phyloP scores from a whole-genome alignment of 2,329 filamentous ascomycete genomes.

The Fusarium sp. region DNA sequence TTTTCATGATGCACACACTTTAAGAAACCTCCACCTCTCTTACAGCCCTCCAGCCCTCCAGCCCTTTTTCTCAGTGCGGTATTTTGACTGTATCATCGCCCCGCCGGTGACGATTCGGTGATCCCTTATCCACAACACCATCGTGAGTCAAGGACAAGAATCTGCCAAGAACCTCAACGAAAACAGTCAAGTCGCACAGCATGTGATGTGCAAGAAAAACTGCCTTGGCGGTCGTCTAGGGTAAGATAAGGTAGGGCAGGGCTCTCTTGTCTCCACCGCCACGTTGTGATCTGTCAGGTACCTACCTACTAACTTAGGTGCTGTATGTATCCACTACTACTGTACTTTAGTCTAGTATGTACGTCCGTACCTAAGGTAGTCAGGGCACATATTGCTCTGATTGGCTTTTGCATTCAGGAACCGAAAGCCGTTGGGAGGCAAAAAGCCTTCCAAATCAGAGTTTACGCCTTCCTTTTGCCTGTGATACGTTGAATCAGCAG shows the following conservation, averaged over 20 bases:
- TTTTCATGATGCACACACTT: slow-evolving; percentile 35
- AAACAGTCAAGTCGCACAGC: slow-evolving; percentile 5
- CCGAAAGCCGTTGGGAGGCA: slow-evolving; percentile 31
- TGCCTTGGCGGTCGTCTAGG: slow-evolving; percentile 15
- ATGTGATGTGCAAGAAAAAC: slow-evolving; percentile 7
- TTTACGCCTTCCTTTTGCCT: slow-evolving; percentile 31
- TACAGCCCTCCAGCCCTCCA: slow-evolving; percentile 3
- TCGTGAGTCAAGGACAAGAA: background rate
- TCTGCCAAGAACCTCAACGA: background rate
- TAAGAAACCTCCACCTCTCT: slow-evolving; percentile 15
- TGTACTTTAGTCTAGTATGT: too few relatives aligned
- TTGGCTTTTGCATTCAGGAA: slow-evolving; percentile 24
- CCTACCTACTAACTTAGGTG: too few relatives aligned
- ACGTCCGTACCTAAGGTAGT: too few relatives aligned
- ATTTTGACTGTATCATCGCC: background rate
- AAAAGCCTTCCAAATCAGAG: slow-evolving; percentile 17
- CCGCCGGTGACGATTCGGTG: background rate
- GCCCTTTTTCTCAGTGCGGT: background rate
- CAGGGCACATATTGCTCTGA: slow-evolving; percentile 28
- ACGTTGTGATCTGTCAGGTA: slow-evolving; percentile 44
- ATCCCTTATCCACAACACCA: slow-evolving; percentile 15
- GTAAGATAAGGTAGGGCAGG: slow-evolving; percentile 36
- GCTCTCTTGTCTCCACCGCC: slow-evolving; percentile 28
- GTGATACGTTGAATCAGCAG: slow-evolving; percentile 11
- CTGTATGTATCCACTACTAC: too few relatives aligned